Evolutionary conservation across 2,329 filamentous ascomycete species (phyloP).

Genomic region (Cytospora chrysosperma): DNA sequence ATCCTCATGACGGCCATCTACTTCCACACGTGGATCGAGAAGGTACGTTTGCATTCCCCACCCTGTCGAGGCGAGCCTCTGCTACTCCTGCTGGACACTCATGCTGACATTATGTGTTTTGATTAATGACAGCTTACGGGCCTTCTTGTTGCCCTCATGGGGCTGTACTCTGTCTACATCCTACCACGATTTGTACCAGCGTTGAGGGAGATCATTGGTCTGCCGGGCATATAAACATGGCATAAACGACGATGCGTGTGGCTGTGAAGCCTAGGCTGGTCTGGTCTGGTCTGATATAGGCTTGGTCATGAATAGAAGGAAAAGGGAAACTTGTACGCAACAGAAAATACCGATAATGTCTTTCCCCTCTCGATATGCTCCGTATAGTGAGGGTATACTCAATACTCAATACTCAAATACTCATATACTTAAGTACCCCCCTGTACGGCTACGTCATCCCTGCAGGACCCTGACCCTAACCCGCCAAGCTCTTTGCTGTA

Average conservation of each 20-base stretch:
- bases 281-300: background rate
- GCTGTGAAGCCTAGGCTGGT: background rate
- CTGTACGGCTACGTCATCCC: slow-evolving; percentile 15
- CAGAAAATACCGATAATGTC: slow-evolving; percentile 1
- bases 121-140: slow-evolving; percentile 55
- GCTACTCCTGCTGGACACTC: background rate
- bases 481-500: background rate
- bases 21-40: slow-evolving; percentile 99
- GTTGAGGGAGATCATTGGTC: slow-evolving; percentile 45
- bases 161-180: slow-evolving; percentile 51
- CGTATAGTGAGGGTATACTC: no score
- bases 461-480: no score
- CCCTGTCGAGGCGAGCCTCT: no score
- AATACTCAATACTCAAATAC: background rate
- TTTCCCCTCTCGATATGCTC: no score
- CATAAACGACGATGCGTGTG: background rate
- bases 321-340: background rate
- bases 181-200: slow-evolving; percentile 51
- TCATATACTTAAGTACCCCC: background rate
- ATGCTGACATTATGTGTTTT: slow-evolving; percentile 24
- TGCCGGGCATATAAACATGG: slow-evolving; percentile 49
- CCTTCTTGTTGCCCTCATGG: slow-evolving; percentile 47
- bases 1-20: slow-evolving; percentile 97
- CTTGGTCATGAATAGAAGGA: background rate
- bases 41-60: slow-evolving; percentile 54